These are phyloP conservation scores for Immersiella caudata DNA, from an alignment of 495 filamentous ascomycete species.

Conservation along the genomic window DNA sequence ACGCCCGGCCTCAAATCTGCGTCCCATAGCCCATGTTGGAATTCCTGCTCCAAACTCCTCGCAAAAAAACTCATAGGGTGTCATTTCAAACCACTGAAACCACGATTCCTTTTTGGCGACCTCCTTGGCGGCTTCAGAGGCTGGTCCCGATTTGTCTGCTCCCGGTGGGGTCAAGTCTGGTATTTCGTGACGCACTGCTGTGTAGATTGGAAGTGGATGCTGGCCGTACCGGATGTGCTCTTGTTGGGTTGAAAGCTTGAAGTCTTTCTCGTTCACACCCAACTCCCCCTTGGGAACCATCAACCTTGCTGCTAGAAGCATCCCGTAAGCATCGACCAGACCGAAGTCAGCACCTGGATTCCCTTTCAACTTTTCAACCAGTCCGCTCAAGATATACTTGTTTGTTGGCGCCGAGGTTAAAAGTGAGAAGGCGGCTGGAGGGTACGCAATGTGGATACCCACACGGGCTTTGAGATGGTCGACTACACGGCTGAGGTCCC, in stretches of 20 bases:
- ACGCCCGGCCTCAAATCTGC: constrained; percentile 73
- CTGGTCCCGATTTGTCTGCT: constrained; percentile 46
- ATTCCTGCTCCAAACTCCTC: constrained; percentile 89
- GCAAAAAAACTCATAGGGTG: constrained; percentile 94
- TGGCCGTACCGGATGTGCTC: constrained; percentile 71
- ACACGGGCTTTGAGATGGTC: constrained; percentile 84
- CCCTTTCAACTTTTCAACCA: constrained; percentile 87
- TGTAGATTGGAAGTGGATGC: constrained; percentile 90
- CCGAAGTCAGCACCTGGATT: constrained; percentile 81
- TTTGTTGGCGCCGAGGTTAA: constrained; percentile 84
- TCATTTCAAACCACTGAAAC: constrained; percentile 99
- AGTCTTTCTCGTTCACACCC: constrained; percentile 69
- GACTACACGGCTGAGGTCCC: constrained; percentile 66
- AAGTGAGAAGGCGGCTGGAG: constrained; percentile 75
- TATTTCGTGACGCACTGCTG: constrained; percentile 95
- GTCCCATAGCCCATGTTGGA: constrained; percentile 89
- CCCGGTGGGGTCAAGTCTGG: constrained; percentile 59
- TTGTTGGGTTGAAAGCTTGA: constrained; percentile 86
- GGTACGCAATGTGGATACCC: constrained; percentile 87
- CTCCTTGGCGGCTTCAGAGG: constrained; percentile 56
- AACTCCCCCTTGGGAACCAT: constrained; percentile 85
- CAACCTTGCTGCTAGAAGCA: constrained; percentile 79
- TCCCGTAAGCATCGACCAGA: constrained; percentile 88
- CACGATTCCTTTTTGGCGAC: constrained; percentile 75
- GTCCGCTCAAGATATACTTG: constrained; percentile 83